Conservation (phyloP, 1,139 yeast species). For the Yamadazyma friedrichii region DNA sequence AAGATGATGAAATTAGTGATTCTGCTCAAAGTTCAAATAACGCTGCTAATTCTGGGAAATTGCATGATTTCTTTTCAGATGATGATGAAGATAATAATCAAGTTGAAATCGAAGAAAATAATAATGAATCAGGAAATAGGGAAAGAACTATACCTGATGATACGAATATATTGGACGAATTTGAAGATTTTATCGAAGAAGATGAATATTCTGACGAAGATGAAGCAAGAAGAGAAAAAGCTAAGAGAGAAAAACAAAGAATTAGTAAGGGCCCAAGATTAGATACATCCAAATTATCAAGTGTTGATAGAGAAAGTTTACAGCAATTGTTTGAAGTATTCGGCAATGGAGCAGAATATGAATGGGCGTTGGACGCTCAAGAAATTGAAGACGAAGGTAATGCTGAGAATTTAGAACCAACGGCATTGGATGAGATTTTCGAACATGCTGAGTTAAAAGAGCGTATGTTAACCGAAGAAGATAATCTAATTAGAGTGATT, state of each 20-base stretch:
- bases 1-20: conserved; percentile 32
- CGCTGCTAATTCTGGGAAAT: conserved; percentile 16
- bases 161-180: conserved; percentile 64
- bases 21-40: conserved; percentile 9
- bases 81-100: conserved; percentile 60
- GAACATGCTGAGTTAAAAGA: conserved; percentile 93
- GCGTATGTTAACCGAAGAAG: conserved; percentile 88
- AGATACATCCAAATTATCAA: conserved; percentile 63
- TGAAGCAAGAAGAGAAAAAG: conserved; percentile 41
- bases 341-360: conserved; percentile 97
- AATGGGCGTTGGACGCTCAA: conserved; percentile 95
- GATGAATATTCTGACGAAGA: conserved; percentile 95
- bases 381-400: conserved; percentile 63
- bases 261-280: conserved; percentile 36
- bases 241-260: conserved; percentile 40
- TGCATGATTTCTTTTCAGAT: conserved; percentile 83
- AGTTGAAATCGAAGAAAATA: conserved; percentile 46
- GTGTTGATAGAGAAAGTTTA: conserved; percentile 86
- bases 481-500: conserved; percentile 78
- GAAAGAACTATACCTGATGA: conserved; percentile 32
- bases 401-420: conserved; percentile 53
- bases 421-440: conserved; percentile 81
- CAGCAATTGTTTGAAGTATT: conserved; percentile 93
- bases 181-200: conserved; percentile 96
- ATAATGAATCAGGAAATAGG: conserved; percentile 22